These are phyloP conservation scores for Alternaria sp. DNA, from an alignment of 2,329 filamentous ascomycete genomes.

Conservation along the genomic window DNA sequence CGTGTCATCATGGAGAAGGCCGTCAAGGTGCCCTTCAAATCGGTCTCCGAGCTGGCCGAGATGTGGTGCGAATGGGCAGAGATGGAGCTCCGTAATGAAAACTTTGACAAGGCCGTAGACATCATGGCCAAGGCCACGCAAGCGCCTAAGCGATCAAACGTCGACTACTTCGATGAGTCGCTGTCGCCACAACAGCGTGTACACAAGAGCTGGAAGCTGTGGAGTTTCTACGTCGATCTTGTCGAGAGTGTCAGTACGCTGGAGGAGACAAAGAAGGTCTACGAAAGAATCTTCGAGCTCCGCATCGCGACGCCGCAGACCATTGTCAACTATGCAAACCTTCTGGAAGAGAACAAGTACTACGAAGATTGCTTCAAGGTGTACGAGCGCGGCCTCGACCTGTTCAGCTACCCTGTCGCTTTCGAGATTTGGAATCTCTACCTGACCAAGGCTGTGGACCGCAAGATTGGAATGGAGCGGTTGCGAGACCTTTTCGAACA, in stretches of 20 bases:
- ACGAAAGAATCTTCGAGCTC: conserved; percentile 97
- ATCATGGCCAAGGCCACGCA: conserved; percentile 98
- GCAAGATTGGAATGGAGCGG: conserved; percentile 93
- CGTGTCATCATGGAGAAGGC: conserved; percentile 97
- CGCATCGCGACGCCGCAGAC: conserved; percentile 98
- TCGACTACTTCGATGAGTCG: conserved; percentile 98
- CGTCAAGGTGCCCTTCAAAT: conserved; percentile 97
- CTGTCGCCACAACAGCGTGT: conserved; percentile 94
- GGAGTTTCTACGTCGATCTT: conserved; percentile 98
- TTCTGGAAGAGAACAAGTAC: conserved; percentile 93
- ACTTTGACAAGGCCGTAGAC: conserved; percentile 91
- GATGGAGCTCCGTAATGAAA: conserved; percentile 94
- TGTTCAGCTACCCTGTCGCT: conserved; percentile 98
- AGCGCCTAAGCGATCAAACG: conserved; percentile 94
- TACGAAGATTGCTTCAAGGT: conserved; percentile 98
- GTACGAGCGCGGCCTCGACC: conserved; percentile 92
- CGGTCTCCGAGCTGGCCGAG: conserved; percentile 94
- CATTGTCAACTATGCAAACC: conserved; percentile 96
- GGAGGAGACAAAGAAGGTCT: conserved; percentile 92
- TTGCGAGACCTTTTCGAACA: conserved; percentile 96
- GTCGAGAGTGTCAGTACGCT: conserved; percentile 93
- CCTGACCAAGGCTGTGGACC: conserved; percentile 94
- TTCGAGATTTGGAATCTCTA: conserved; percentile 99
- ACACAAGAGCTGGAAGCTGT: conserved; percentile 99
- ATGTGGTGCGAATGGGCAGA: conserved; percentile 99